phyloP scores from a whole-genome alignment of 257 asterid species.

The Voacanga thouarsii region DNA sequence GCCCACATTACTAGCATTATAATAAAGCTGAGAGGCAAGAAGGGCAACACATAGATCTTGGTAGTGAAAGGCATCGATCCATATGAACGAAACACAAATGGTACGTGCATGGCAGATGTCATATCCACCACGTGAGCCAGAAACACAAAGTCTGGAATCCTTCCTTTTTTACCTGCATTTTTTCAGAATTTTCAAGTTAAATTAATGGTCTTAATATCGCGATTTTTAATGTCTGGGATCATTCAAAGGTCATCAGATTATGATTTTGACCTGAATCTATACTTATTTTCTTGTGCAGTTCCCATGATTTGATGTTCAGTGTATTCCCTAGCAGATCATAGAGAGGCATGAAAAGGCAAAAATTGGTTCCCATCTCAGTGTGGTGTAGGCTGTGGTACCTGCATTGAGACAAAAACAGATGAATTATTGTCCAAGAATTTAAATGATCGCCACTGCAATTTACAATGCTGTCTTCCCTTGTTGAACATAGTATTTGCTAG shows the following conservation, averaged over 20 bases:
- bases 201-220: neutral
- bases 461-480: neutral
- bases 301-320: slow-evolving; percentile 72
- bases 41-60: slow-evolving; percentile 41
- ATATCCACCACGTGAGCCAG: slow-evolving; percentile 86
- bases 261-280: slow-evolving; percentile 48
- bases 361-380: slow-evolving; percentile 57
- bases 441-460: too few species aligned
- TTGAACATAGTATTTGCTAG: neutral
- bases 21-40: slow-evolving; percentile 45
- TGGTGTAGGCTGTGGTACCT: slow-evolving; percentile 83
- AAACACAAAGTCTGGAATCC: slow-evolving; percentile 85
- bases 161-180: slow-evolving; percentile 53
- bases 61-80: slow-evolving; percentile 59
- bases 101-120: slow-evolving; percentile 71
- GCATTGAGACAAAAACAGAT: slow-evolving; percentile 13
- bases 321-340: slow-evolving; percentile 75
- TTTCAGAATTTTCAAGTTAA: neutral
- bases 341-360: slow-evolving; percentile 86
- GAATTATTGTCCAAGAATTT: neutral
- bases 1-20: slow-evolving; percentile 83
- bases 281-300: slow-evolving; percentile 48
- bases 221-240: neutral
- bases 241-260: neutral
- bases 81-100: slow-evolving; percentile 47